Base-by-base conservation (phyloP, 495 filamentous ascomycete genomes). In the Friedmanniomyces simplex region DNA sequence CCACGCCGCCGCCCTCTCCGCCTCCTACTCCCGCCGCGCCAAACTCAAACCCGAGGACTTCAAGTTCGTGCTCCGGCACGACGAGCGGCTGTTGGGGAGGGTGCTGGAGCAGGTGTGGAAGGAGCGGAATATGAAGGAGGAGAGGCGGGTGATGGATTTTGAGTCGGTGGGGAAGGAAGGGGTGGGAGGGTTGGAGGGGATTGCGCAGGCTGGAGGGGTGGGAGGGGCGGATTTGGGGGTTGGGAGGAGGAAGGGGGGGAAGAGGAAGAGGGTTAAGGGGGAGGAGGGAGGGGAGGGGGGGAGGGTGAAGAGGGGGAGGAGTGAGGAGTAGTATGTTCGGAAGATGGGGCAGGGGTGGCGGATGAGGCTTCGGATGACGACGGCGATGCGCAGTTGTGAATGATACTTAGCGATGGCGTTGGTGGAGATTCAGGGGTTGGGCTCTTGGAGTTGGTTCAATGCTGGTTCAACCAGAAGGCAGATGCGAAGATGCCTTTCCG, bases 11-110 rank as follows among this genome's bases (percentile, higher is more conserved):
- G 84, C 87, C 25, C 80, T 85, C 22, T 82, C 82, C 61, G 93
- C 93, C 0, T 82, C 84, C 64, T 83, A 93, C 69, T 81, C 85
- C 1, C 83, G 88, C 2, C 83, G 93, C 7, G 86, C 91, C 65
- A 98, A 98, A 73, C 87, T 96, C 73, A 98, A 98, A 67, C 86
- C 95, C 55, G 93, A 98, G 61, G 93, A 98, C 69, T 95, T 97
- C 76, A 87, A 91, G 66, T 97, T 93, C 66, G 87, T 87, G 30
- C 80, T 96, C 52, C 82, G 94, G 32, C 80, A 84, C 34, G 93
- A 96, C 65, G 82, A 87, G 22, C 74, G 79, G 63, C 90, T 93
- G 68, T 79, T 96, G 47, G 93, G 93, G 22, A 84, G 93, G 72
- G 87, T 96, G 55, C 82, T 89, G 74, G 89, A 95, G 69, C 76